Base-by-base conservation (phyloP, 2,329 filamentous ascomycete genomes). In the Fusarium sororula region DNA sequence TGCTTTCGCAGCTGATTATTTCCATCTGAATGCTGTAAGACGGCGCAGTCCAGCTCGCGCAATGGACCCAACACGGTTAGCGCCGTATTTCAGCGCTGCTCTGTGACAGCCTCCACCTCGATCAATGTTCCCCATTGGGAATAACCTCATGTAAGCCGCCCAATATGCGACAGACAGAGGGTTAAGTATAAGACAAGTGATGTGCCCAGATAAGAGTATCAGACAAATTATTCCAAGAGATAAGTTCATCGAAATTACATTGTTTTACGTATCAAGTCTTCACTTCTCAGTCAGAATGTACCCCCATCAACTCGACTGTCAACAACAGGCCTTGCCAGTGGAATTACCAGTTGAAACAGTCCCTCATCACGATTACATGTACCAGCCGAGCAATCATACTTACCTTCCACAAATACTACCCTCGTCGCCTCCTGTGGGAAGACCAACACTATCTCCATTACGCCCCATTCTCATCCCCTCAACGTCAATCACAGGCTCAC, bases 61-160 rank as follows among this genome's bases (percentile, higher is more conserved):
- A 70, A 71, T 71, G 37, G 39, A 56, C 68, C 39, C 1, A n/a
- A 45, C 44, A 2, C 6, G 32, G 68, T 41, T 70, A 70, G 68
- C 48, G 54, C 12, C 15, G 15, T 5, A 10, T 22, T n/a, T 1
- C 6, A 5, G n/a, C n/a, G 24, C n/a, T 28, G 28, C 20, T 22
- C 20, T 13, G 44, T 30, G 24, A 47, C 14, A 35, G n/a, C 37
- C 22, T 59, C 53, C 47, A 66, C 30, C 60, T 70, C 68, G 68
- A 70, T 44, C 48, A 70, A 70, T 70, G 42, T 6, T 18, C 68
- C 54, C 5, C 12, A 70, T 61, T 37, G 54, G 66, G 53, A 24
- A 71, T 45, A 70, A 66, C 37, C 20, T 70, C 59, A 17, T 35
- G 28, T 38, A 30, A 55, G 17, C 5, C 22, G 35, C 18, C 42